Evolutionary conservation across 441 rosid species (phyloP), one percentile per base, ranked within the genome.

Genomic region (Flueggea neowawraea): DNA sequence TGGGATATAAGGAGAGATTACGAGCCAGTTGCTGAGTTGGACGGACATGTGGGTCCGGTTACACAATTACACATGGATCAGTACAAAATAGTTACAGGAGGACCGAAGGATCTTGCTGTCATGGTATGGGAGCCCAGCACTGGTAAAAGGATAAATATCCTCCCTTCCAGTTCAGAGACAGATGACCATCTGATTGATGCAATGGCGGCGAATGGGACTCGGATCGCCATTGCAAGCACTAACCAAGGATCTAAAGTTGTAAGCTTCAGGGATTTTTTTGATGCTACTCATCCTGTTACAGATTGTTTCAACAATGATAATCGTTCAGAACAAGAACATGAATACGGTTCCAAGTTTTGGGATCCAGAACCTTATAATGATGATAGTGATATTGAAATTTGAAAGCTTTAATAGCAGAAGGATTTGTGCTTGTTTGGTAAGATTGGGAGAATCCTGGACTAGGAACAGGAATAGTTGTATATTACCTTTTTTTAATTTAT

Each of bases 1-100:
- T 85, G 90, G 91, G 90, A 88, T 69, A 52, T 75, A 52, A 82
- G 90, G 74, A 74, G 67, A 77, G 75, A 43, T 69, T 75, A 73
- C 71, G 61, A 80, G 69, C 77, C 85, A 43, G 31, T 85, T 11
- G 73, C 77, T 0, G 82, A 76, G 80, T 62, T 88, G 78, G 88
- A 82, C 32, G 81, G 86, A 31, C 91, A 83, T 64, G 54, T 13
- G 0, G 89, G 89, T 68, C 73, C 73, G 0, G 77, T 88, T 60
- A 63, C 69, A 12, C 72, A 57, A 36, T 47, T 82, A 64, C 78
- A 80, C 49, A 76, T 79, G 85, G 95, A 85, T 74, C 75, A 73
- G 28, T 76, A 79, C 72, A 88, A 84, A 72, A 78, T 88, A 62
- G 88, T 84, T 58, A 75, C 89, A 0, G 84, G 83, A 57, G 79